phyloP scores from a whole-genome alignment of 75 land plant species.

The Cunninghamia lanceolata region DNA sequence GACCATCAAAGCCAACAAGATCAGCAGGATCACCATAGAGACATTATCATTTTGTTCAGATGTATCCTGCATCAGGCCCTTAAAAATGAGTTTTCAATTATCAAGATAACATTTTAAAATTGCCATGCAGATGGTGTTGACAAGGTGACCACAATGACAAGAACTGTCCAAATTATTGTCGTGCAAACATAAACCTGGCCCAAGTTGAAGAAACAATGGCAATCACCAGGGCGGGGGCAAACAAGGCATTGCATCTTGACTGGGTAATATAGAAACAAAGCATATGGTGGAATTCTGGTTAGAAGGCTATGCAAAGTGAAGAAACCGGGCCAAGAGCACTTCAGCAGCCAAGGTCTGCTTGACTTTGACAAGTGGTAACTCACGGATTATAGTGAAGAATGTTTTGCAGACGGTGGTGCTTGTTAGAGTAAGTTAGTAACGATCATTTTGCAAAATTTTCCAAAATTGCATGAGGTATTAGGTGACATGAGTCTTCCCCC shows the following conservation, averaged over 20 bases:
- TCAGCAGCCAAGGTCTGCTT: background rate
- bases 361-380: background rate
- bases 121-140: background rate
- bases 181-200: background rate
- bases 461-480: background rate
- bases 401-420: background rate
- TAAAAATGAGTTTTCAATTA: background rate
- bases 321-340: background rate
- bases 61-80: background rate
- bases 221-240: background rate
- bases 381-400: background rate
- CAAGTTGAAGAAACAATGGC: background rate
- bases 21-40: background rate
- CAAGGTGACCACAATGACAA: background rate
- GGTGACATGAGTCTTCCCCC: background rate
- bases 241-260: background rate
- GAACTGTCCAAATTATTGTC: background rate
- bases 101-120: background rate
- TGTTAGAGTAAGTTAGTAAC: background rate
- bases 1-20: background rate
- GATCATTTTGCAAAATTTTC: background rate
- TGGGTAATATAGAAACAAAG: background rate
- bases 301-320: background rate
- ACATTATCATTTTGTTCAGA: background rate
- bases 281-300: too few species aligned